Evolutionary conservation across 169 alveolate species (phyloP).

Genomic region (Theileria equi): DNA sequence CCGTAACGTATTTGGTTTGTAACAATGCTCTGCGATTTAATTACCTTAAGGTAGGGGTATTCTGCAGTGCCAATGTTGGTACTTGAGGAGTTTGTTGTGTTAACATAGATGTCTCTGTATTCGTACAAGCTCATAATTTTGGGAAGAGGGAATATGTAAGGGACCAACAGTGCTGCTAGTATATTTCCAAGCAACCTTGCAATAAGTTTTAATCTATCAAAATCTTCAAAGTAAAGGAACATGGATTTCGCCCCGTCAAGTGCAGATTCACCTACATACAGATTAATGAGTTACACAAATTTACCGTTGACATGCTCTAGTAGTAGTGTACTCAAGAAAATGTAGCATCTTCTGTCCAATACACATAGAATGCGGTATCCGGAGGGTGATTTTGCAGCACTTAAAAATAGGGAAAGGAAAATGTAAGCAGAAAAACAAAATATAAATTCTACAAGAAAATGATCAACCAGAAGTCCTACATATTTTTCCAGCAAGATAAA

Average conservation of each 20-base stretch:
- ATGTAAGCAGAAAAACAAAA: slow-evolving; percentile 27
- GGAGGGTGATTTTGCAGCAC: not conserved
- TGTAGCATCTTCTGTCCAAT: not conserved
- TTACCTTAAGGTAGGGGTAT: not conserved
- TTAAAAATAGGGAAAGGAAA: slow-evolving; percentile 4
- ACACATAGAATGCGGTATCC: not conserved
- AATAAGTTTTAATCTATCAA: not conserved
- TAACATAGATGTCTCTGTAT: slow-evolving; percentile 34
- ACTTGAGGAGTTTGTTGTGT: slow-evolving; percentile 6
- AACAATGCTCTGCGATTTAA: not conserved
- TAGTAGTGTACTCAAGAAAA: not conserved
- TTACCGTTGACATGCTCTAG: slow-evolving; percentile 4
- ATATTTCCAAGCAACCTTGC: slow-evolving; percentile 37
- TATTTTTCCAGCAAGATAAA: slow-evolving; percentile 12
- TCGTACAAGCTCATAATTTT: slow-evolving; percentile 21
- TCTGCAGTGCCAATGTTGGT: not conserved
- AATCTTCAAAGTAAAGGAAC: slow-evolving; percentile 18
- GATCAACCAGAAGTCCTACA: slow-evolving; percentile 24
- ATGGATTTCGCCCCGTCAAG: slow-evolving; percentile 41
- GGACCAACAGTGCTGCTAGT: slow-evolving; percentile 29
- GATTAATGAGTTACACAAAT: not conserved
- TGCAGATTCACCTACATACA: slow-evolving; percentile 9
- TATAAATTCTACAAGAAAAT: slow-evolving; percentile 44
- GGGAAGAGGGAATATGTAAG: slow-evolving; percentile 31
- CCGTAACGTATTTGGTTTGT: not conserved